Percentiles rank a stretch among this genome's conserved stretches.
These are phyloP conservation scores for Penicillium argentinense DNA, from an alignment of 495 filamentous ascomycete genomes.

Conservation along the genomic window DNA sequence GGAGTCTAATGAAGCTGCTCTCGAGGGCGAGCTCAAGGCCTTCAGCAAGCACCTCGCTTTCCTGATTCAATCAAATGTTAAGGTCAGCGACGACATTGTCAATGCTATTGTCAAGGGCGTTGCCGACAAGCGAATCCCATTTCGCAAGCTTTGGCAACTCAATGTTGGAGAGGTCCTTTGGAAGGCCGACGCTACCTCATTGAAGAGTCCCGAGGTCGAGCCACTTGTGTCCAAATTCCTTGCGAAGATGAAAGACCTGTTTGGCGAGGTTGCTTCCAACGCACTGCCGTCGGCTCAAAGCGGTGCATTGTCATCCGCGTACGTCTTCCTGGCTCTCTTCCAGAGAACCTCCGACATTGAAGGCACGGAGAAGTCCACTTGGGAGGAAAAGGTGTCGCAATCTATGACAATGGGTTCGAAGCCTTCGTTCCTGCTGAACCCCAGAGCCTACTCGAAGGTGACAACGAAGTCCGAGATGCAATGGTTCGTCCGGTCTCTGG, in stretches of 20 bases:
- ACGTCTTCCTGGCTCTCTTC: slow-evolving; percentile 66
- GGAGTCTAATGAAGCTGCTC: slow-evolving; percentile 82
- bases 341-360: slow-evolving; percentile 30
- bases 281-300: slow-evolving; percentile 72
- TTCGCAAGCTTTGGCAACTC: slow-evolving; percentile 79
- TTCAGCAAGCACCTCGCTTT: slow-evolving; percentile 60
- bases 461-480: slow-evolving; percentile 65
- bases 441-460: slow-evolving; percentile 78
- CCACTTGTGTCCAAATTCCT: slow-evolving; percentile 52
- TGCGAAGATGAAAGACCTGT: slow-evolving; percentile 67
- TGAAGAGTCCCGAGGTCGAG: slow-evolving; percentile 43
- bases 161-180: slow-evolving; percentile 72
- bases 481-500: slow-evolving; percentile 74
- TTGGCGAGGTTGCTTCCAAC: slow-evolving; percentile 73
- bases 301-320: slow-evolving; percentile 71
- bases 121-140: slow-evolving; percentile 75
- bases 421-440: slow-evolving; percentile 81
- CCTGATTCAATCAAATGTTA: slow-evolving; percentile 56
- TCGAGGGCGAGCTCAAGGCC: slow-evolving; percentile 70
- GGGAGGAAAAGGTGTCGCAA: slow-evolving; percentile 57
- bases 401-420: slow-evolving; percentile 67
- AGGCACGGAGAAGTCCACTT: slow-evolving; percentile 32
- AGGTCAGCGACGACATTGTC: slow-evolving; percentile 59
- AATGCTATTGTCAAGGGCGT: slow-evolving; percentile 80
- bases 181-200: slow-evolving; percentile 45